Base-by-base conservation (phyloP, 495 filamentous ascomycete genomes). In the Hyaloscypha variabilis region DNA sequence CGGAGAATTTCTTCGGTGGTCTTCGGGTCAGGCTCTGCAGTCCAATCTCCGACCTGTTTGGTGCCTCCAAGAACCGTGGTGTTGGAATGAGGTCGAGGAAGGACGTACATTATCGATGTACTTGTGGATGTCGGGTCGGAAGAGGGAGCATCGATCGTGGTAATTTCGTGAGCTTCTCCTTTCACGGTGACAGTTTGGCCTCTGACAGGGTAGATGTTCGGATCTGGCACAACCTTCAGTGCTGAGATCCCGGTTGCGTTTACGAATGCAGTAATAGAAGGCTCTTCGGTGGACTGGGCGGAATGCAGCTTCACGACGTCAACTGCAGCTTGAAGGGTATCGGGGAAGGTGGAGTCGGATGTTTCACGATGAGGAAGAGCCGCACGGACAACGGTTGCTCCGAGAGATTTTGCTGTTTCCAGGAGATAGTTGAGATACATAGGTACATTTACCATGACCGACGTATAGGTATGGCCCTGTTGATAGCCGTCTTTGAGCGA, bases 21-120 rank as follows among this genome's bases (percentile, higher is more conserved):
- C 51, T 24, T 6, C 3, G 51, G 51, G 17, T 53, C 51, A 10
- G 51, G 51, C 14, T 53, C 23, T 24, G 51, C 6, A 24, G 23
- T 53, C 51, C 51, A 53, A 14, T 53, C 25, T 28, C 51, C 51
- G 17, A 25, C 17, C 23, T 53, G 23, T 24, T 28, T 53, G 3
- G 51, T 53, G 25, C 51, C 51, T 53, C 51, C 51, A 3, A 53
- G 17, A 53, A 53, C 25, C 24, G 51, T 53, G n/a, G 51, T 53
- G n/a, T 53, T 53, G 6, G 51, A 53, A 19, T 53, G 51, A 10
- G 51, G 51, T 19, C 51, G 51, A 28, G 51, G 51, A 4, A 53
- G 17, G 21, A 53, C 25, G 25, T 53, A 53, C 51, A 53, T 24
- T 3, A 53, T 53, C 25, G 51, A 21, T 11, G 51, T 53, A 25